These are phyloP conservation scores for Aspergillus incahuasiensis DNA, from an alignment of 495 filamentous ascomycete species.

Conservation along the genomic window DNA sequence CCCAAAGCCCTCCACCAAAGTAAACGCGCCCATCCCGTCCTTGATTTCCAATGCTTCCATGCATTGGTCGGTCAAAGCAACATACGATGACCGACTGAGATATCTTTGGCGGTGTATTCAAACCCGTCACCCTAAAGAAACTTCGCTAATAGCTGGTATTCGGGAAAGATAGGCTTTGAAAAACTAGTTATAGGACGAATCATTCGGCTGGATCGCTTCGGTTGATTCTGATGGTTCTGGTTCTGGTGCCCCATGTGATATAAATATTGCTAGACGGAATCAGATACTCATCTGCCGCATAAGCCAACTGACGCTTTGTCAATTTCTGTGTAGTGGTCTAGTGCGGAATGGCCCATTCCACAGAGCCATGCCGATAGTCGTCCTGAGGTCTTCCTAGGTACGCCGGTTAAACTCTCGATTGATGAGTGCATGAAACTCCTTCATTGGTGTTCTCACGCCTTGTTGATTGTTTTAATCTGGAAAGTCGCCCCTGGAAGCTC, in stretches of 20 bases:
- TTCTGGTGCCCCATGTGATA: slow-evolving; percentile 7
- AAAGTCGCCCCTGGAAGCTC: slow-evolving; percentile 88
- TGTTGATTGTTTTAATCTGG: slow-evolving; percentile 85
- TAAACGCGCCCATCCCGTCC: slow-evolving; percentile 41
- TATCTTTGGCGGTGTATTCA: slow-evolving; percentile 14
- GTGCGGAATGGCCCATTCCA: too few relatives aligned
- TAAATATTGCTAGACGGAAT: slow-evolving; percentile 14
- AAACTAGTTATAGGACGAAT: slow-evolving; percentile 26
- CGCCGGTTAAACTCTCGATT: neutral
- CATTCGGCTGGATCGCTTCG: slow-evolving; percentile 11
- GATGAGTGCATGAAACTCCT: neutral
- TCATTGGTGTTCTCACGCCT: slow-evolving; percentile 29
- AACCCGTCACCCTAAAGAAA: slow-evolving; percentile 22
- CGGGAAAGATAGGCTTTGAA: slow-evolving; percentile 46
- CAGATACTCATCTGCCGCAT: slow-evolving; percentile 10
- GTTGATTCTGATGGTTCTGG: neutral
- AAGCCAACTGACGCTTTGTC: neutral
- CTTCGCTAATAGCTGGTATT: slow-evolving; percentile 40
- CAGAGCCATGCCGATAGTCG: too few relatives aligned
- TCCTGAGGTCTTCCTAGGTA: too few relatives aligned
- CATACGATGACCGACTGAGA: slow-evolving; percentile 12
- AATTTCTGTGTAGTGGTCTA: neutral
- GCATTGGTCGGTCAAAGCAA: slow-evolving; percentile 17
- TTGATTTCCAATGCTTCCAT: slow-evolving; percentile 13
- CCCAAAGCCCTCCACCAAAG: slow-evolving; percentile 75